Conservation (phyloP, 495 filamentous ascomycete species). For the Poronia punctata region DNA sequence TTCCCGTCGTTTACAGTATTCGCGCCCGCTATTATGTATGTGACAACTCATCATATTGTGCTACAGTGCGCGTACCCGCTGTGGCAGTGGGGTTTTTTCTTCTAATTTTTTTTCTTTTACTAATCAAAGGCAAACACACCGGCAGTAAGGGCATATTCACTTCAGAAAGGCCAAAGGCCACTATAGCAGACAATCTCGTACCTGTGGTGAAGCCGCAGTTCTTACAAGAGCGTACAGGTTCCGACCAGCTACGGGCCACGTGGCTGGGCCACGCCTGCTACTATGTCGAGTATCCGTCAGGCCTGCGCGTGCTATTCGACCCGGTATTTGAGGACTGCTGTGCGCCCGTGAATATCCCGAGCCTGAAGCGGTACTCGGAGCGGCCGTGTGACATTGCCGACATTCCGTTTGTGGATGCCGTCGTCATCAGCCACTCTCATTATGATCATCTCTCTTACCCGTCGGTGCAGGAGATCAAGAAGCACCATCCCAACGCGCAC, state of each 20-base stretch:
- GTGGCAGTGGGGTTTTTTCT: too few species aligned
- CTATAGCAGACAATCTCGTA: slow-evolving; percentile 55
- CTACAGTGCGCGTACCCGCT: not conserved
- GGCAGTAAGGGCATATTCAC: not conserved
- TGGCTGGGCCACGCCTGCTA: slow-evolving; percentile 97
- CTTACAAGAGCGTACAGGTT: slow-evolving; percentile 48
- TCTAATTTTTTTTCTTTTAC: too few species aligned
- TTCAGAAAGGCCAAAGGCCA: slow-evolving; percentile 37
- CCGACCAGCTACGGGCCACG: slow-evolving; percentile 68
- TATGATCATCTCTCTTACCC: slow-evolving; percentile 87
- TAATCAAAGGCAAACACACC: not conserved
- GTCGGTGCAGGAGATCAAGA: slow-evolving; percentile 62
- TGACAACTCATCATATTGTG: slow-evolving; percentile 2
- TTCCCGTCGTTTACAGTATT: slow-evolving; percentile 1
- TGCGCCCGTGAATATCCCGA: slow-evolving; percentile 61
- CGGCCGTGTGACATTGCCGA: slow-evolving; percentile 71
- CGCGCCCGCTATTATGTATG: slow-evolving; percentile 1
- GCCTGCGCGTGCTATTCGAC: slow-evolving; percentile 87
- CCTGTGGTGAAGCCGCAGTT: slow-evolving; percentile 65
- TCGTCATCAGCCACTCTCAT: slow-evolving; percentile 88
- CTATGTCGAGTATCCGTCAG: slow-evolving; percentile 83
- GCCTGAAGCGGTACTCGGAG: slow-evolving; percentile 76
- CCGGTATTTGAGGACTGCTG: slow-evolving; percentile 91
- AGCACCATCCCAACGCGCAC: slow-evolving; percentile 68
- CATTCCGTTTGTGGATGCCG: slow-evolving; percentile 77